Evolutionary conservation across 805 yeast species (phyloP).

Genomic region (Citeromyces matritensis): DNA sequence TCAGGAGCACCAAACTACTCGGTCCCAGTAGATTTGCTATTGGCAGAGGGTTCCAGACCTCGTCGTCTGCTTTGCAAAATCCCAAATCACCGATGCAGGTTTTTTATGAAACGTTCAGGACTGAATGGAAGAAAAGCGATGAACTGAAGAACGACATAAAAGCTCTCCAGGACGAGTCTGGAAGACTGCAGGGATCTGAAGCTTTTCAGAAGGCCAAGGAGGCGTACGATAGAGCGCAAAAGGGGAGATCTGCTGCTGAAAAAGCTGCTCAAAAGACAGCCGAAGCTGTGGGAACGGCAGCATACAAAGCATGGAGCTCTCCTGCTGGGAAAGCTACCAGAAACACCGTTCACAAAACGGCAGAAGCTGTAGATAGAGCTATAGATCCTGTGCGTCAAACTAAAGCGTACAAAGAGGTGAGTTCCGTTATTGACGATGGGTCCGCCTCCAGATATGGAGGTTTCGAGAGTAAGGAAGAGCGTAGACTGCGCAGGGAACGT

Average conservation of each 20-base stretch:
- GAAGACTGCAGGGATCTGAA: conserved; percentile 83
- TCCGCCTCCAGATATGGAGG: conserved; percentile 83
- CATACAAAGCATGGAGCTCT: conserved; percentile 90
- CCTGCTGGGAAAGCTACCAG: conserved; percentile 86
- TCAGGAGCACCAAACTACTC: too few species aligned
- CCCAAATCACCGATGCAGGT: conserved; percentile 79
- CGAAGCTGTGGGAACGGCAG: conserved; percentile 83
- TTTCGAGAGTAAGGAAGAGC: conserved; percentile 69
- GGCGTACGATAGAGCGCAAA: conserved; percentile 79
- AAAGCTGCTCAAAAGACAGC: conserved; percentile 80
- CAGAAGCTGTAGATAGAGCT: conserved; percentile 70
- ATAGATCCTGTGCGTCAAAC: conserved; percentile 93
- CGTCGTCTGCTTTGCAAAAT: conserved; percentile 1
- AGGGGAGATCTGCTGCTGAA: conserved; percentile 41
- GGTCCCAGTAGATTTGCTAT: too few species aligned
- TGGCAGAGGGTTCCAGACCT: conserved; percentile 1
- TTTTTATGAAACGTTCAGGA: conserved; percentile 80
- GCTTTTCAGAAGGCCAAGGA: conserved; percentile 88
- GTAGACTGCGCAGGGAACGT: conserved; percentile 56
- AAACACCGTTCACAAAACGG: conserved; percentile 66
- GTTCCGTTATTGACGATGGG: conserved; percentile 88
- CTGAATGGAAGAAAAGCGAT: conserved; percentile 80
- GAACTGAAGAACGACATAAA: conserved; percentile 89
- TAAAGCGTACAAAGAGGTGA: conserved; percentile 74
- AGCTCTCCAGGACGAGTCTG: conserved; percentile 92